A percentile compares a stretch with the other conserved stretches of the same genome.
These are phyloP conservation scores for Talaromyces piceae DNA, from an alignment of 2,329 filamentous ascomycete genomes.

Conservation along the genomic window DNA sequence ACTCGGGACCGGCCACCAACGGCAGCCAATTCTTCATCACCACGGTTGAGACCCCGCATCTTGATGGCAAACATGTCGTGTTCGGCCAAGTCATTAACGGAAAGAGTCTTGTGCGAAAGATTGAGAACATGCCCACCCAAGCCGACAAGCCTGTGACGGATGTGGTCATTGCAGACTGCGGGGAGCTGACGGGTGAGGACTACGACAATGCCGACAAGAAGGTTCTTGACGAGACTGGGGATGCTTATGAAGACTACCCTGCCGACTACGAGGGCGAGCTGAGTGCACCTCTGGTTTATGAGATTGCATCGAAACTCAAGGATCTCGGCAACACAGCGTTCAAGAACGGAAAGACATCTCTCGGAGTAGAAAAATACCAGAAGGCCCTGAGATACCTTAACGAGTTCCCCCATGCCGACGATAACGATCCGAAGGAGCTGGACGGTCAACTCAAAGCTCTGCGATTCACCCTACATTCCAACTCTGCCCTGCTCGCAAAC, in stretches of 20 bases:
- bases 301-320: constrained; percentile 80
- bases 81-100: constrained; percentile 91
- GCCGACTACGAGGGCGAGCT: constrained; percentile 64
- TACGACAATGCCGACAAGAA: constrained; percentile 61
- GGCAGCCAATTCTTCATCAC: constrained; percentile 98
- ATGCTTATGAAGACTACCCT: constrained; percentile 91
- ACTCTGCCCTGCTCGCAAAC: constrained; percentile 75
- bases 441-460: constrained; percentile 62
- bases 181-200: constrained; percentile 68
- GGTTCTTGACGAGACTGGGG: constrained; percentile 70
- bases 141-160: constrained; percentile 71
- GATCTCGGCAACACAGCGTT: constrained; percentile 88
- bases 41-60: constrained; percentile 86
- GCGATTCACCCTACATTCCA: constrained; percentile 80
- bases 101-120: constrained; percentile 81
- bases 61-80: constrained; percentile 94
- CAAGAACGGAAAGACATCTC: constrained; percentile 63
- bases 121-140: constrained; percentile 75
- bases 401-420: constrained; percentile 64
- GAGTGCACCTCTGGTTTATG: constrained; percentile 59
- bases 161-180: constrained; percentile 73
- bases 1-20: constrained; percentile 91
- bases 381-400: constrained; percentile 87
- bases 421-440: constrained; percentile 62
- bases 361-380: constrained; percentile 84